Percentiles rank a stretch among this genome's conserved stretches.
These are phyloP conservation scores for Colletotrichum falcatum DNA, from an alignment of 2,329 filamentous ascomycete species.

Conservation along the genomic window DNA sequence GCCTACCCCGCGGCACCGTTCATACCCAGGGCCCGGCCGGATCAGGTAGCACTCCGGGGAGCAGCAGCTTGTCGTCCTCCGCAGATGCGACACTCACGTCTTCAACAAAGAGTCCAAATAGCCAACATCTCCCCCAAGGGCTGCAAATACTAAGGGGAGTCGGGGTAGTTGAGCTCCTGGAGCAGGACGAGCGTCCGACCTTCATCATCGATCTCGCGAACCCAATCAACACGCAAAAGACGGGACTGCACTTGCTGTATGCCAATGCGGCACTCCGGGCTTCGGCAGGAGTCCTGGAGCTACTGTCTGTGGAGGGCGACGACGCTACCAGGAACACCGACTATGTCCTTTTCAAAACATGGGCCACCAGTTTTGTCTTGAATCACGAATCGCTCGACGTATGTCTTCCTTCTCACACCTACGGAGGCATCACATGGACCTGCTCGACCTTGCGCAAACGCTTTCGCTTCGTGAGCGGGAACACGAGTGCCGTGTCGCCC, in stretches of 20 bases:
- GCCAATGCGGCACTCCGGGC: conserved; percentile 75
- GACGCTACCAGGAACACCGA: conserved; percentile 58
- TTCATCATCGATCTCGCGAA: conserved; percentile 79
- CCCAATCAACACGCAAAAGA: conserved; percentile 63
- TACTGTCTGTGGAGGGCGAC: conserved; percentile 64
- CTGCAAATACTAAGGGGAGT: conserved; percentile 71
- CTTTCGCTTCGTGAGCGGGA: conserved; percentile 75
- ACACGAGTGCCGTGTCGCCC: conserved; percentile 51
- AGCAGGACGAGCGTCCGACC: conserved; percentile 81
- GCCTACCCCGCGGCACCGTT: conserved; percentile 66
- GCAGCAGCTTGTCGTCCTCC: conserved; percentile 62
- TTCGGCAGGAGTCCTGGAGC: conserved; percentile 65
- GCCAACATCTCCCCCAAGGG: conserved; percentile 59
- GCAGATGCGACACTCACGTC: conserved; percentile 51
- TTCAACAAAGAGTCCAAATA: conserved; percentile 59
- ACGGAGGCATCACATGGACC: conserved; percentile 76
- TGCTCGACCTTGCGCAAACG: conserved; percentile 76
- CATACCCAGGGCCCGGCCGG: conserved; percentile 58
- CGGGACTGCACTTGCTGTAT: conserved; percentile 72
- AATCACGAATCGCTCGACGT: conserved; percentile 65
- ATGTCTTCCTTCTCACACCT: conserved; percentile 66
- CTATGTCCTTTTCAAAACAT: conserved; percentile 75
- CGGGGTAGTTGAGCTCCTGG: conserved; percentile 78
- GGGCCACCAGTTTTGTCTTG: conserved; percentile 70
- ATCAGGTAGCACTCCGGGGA: conserved; percentile 64